Base-by-base conservation (phyloP, 176 grass and related monocot genomes). In the Guadua angustifolia region DNA sequence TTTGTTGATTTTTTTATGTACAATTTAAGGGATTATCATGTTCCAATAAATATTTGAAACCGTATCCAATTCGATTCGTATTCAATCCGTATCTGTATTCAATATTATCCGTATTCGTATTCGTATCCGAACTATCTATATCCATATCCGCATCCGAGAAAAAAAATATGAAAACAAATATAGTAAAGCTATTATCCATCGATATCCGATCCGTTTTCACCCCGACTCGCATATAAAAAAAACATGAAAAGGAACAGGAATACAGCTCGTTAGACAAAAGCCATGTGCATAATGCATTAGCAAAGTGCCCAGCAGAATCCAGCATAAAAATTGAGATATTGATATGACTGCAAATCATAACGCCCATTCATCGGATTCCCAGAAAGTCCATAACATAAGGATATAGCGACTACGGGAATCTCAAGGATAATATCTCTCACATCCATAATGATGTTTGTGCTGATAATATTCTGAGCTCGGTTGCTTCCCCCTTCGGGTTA, bases 261-360 rank as follows among this genome's bases (percentile, higher is more conserved):
- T 3, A 55, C 46, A 44, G 17, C 24, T 69, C 43, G 13, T 38
- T 6, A 24, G 24, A 9, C 8, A 32, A 16, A 25, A 36, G 62
- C 21, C 21, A 44, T 4, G 22, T 60, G 58, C 22, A 60, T 60
- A 1, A 60, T 60, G 58, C 22, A 60, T 60, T 5, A 60, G n/a
- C 12, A 60, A 9, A 38, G 71, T 49, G 33, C 29, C 39, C 66
- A 42, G 11, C 42, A 60, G 32, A 69, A 72, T 11, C 29, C 10
- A 51, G 52, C 21, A 51, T 21, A 10, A 60, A 60, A 78, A 17
- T 24, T 6, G 14, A 25, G 57, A 19, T 40, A 35, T 32, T 24
- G 25, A 82, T 84, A 82, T 84, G 36, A 72, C 66, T 45, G 75
- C 16, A 35, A 25, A 47, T 16, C 40, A 67, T 47, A 89, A n/a